These are phyloP conservation scores for Pachyrhizus erosus DNA, from an alignment of 306 rosid species.

Conservation along the genomic window DNA sequence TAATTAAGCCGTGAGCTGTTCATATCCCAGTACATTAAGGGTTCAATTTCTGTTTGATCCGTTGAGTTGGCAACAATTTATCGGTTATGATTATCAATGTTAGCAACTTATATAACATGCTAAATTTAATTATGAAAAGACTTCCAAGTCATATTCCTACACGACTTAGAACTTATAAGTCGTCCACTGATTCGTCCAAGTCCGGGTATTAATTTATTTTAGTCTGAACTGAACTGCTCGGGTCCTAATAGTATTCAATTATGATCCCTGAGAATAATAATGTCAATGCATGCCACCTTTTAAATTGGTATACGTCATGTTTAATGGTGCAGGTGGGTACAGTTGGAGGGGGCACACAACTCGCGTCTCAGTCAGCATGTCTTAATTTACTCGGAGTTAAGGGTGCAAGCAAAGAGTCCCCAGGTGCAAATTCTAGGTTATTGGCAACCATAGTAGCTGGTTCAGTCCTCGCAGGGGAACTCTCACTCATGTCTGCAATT, in stretches of 20 bases:
- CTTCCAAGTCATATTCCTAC: neutral
- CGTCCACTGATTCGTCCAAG: neutral
- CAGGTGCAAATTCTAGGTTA: constrained; percentile 79
- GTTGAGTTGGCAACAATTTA: too few species aligned
- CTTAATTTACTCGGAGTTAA: constrained; percentile 85
- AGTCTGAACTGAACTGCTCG: neutral
- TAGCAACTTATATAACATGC: neutral
- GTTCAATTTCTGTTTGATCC: neutral
- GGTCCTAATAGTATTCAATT: neutral
- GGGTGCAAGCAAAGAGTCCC: constrained; percentile 81
- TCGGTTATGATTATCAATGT: neutral
- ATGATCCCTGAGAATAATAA: neutral
- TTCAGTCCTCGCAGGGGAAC: constrained; percentile 91
- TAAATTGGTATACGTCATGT: neutral
- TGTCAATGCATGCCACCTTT: too few species aligned
- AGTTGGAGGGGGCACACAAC: constrained; percentile 98
- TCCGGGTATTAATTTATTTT: neutral
- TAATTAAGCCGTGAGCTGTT: neutral
- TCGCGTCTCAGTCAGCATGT: constrained; percentile 93
- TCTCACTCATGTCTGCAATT: constrained; percentile 91
- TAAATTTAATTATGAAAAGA: neutral
- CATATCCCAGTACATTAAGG: neutral
- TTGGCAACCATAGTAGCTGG: constrained; percentile 84
- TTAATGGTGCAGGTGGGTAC: constrained; percentile 76
- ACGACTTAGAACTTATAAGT: neutral